Percentiles rank a stretch among this genome's conserved stretches.
Conservation (phyloP, 139 green algal species). For the Chlorella vulgaris region DNA sequence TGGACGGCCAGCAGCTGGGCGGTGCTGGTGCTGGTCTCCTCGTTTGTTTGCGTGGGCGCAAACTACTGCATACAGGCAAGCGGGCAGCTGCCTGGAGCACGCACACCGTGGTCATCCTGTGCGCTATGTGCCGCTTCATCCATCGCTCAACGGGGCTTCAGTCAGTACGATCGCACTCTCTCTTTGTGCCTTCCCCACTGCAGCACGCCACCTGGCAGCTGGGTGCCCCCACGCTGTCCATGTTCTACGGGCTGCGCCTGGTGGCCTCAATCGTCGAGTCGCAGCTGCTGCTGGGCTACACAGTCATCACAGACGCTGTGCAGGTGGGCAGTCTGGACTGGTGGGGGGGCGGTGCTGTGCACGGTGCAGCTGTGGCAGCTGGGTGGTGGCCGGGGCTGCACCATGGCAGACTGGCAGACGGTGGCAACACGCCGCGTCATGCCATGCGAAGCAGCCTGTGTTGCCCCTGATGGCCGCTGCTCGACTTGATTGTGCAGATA, state of each 20-base stretch:
- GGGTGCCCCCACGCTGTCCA: background rate
- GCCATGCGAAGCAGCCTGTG: background rate
- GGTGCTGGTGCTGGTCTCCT: background rate
- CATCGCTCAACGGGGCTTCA: background rate
- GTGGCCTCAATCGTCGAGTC: background rate
- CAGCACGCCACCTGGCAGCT: slow-evolving; percentile 30
- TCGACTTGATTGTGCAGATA: slow-evolving; percentile 4
- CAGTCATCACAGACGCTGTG: slow-evolving; percentile 1
- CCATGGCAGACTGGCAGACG: background rate
- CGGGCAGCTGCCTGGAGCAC: background rate
- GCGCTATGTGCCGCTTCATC: background rate
- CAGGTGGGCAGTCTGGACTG: background rate
- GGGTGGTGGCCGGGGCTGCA: background rate
- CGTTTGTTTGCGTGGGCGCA: background rate
- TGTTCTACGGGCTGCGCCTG: background rate
- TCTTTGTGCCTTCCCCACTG: background rate
- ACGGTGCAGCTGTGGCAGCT: background rate
- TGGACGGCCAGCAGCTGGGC: slow-evolving; percentile 5
- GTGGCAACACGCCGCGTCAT: background rate
- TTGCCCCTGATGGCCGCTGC: background rate
- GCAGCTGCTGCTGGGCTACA: background rate
- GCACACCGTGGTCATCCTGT: background rate
- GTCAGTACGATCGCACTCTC: background rate
- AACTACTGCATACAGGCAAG: slow-evolving; percentile 15
- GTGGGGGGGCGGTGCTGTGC: background rate